Evolutionary conservation across 495 filamentous ascomycete species (phyloP).

Genomic region (Aspergillus bridgeri): DNA sequence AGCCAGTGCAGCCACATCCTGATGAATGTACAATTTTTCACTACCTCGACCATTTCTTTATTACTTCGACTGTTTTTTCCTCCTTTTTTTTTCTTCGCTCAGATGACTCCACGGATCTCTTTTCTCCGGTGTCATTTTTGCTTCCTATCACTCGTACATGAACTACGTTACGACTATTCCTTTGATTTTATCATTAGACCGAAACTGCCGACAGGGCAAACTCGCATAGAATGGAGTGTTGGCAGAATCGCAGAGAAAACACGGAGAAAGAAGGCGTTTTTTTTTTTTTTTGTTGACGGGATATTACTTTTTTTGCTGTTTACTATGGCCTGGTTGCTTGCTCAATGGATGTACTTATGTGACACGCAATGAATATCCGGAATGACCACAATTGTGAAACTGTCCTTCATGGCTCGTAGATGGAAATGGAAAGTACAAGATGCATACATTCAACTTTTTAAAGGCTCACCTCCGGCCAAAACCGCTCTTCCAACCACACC

Average conservation of each 20-base stretch:
- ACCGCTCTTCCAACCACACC: conserved; percentile 50
- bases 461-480: conserved; percentile 39
- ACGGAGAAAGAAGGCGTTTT: neutral
- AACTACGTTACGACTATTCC: neutral
- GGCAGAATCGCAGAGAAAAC: neutral
- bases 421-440: no score
- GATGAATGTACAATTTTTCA: neutral
- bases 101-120: neutral
- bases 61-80: conserved; percentile 8
- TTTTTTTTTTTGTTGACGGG: neutral
- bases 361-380: neutral
- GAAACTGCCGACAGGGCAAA: neutral
- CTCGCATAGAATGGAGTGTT: conserved; percentile 6
- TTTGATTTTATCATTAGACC: neutral
- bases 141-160: neutral
- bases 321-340: neutral
- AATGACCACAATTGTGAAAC: neutral
- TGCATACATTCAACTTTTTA: neutral
- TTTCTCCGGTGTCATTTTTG: neutral
- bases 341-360: conserved; percentile 2
- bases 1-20: conserved; percentile 28
- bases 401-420: no score
- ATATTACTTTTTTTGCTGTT: no score
- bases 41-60: neutral
- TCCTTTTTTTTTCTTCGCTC: conserved; percentile 3